Evolutionary conservation across 2,329 filamentous ascomycete species (phyloP).

Genomic region (Neonectria faginata): DNA sequence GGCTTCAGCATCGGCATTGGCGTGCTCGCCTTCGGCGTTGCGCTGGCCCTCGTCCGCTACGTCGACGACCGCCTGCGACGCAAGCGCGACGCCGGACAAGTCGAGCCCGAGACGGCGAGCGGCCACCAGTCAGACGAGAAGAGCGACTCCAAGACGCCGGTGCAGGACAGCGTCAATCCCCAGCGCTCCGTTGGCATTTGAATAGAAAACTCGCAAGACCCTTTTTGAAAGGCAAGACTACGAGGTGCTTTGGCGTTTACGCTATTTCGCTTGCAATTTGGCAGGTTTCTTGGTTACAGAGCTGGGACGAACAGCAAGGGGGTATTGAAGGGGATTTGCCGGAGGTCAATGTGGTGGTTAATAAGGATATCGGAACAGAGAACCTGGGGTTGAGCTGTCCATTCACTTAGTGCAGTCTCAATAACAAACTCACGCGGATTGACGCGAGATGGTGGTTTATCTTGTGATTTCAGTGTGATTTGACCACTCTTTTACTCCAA

Average conservation of each 20-base stretch:
- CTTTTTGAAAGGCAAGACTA: not conserved
- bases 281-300: not conserved
- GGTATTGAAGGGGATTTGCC: not conserved
- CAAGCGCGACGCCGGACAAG: constrained; percentile 17
- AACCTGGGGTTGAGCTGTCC: not conserved
- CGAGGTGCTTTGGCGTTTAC: constrained; percentile 4
- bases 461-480: not conserved
- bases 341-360: not conserved
- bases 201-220: not conserved
- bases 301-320: not conserved
- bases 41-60: constrained; percentile 56
- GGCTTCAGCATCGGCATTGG: constrained; percentile 61
- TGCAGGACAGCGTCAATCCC: not conserved
- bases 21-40: constrained; percentile 57
- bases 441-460: not conserved
- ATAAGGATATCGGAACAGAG: not conserved
- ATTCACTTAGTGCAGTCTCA: not conserved
- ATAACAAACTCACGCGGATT: not conserved
- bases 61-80: constrained; percentile 54
- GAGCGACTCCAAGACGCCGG: constrained; percentile 10
- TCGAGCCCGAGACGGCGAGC: constrained; percentile 25
- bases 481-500: not conserved
- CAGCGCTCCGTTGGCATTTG: constrained; percentile 9
- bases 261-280: not conserved
- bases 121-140: constrained; percentile 27